Conservation (phyloP, 139 green algal genomes). For the Tetraselmis striata region DNA sequence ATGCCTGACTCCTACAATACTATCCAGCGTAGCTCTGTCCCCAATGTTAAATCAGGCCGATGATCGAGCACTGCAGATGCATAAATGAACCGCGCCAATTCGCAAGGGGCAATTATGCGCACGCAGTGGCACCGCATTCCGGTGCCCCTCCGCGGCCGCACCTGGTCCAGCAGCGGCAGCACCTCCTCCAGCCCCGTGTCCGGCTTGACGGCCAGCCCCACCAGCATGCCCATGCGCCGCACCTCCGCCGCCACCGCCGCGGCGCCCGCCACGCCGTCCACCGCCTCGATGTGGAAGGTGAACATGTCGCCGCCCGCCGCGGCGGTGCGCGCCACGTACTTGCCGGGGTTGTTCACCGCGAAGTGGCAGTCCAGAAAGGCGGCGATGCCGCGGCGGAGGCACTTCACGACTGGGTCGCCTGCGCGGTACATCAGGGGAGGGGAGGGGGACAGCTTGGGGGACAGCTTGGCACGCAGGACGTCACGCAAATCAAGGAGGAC, state of each 20-base stretch:
- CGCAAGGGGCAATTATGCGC: no score
- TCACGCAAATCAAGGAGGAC: no score
- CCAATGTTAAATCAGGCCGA: no score
- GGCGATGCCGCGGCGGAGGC: slow-evolving; percentile 55
- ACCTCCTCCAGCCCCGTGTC: slow-evolving; percentile 54
- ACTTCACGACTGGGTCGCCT: slow-evolving; percentile 69
- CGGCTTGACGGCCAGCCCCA: slow-evolving; percentile 68
- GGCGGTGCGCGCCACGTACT: slow-evolving; percentile 67
- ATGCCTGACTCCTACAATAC: no score
- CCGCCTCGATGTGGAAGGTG: slow-evolving; percentile 88
- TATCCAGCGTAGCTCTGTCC: no score
- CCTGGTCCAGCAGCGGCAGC: slow-evolving; percentile 28
- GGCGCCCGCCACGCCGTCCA: slow-evolving; percentile 20
- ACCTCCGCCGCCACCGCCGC: slow-evolving; percentile 26
- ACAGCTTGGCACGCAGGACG: no score
- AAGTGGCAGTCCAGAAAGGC: slow-evolving; percentile 89
- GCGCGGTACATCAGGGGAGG: neutral
- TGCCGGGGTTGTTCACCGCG: slow-evolving; percentile 30
- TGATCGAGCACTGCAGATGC: no score
- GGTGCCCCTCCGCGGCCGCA: no score
- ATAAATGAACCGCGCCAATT: no score
- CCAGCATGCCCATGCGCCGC: slow-evolving; percentile 60
- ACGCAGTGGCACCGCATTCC: no score
- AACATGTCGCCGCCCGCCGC: slow-evolving; percentile 77
- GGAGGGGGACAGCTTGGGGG: no score